Percentiles rank a stretch among this genome's conserved stretches.
Evolutionary conservation across 2,329 filamentous ascomycete genomes (phyloP).

Genomic region (Tetracladium maxilliforme): DNA sequence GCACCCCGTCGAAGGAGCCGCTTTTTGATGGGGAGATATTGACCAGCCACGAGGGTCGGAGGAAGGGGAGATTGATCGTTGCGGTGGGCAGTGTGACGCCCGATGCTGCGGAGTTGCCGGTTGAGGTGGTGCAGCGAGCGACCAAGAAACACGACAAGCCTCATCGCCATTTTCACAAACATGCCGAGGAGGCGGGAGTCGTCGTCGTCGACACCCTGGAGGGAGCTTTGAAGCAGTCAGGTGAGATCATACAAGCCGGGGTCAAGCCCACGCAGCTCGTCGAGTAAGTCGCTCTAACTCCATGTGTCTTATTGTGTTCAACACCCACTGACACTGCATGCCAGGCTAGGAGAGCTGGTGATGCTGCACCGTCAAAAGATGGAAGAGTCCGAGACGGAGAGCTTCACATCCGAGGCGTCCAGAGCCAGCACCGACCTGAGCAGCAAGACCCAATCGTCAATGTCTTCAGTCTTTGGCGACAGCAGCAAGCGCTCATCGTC

Average conservation of each 20-base stretch:
- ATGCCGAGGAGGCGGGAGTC: constrained; percentile 46
- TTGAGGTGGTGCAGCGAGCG: constrained; percentile 56
- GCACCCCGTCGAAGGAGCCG: constrained; percentile 60
- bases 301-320: too few species aligned
- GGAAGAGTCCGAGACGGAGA: too few species aligned
- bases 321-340: too few species aligned
- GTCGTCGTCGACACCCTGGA: constrained; percentile 66
- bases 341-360: constrained; percentile 76
- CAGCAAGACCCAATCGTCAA: constrained; percentile 20
- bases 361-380: too few species aligned
- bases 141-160: constrained; percentile 35
- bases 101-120: constrained; percentile 72
- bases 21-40: constrained; percentile 64
- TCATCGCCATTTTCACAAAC: constrained; percentile 54
- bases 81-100: constrained; percentile 57
- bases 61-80: constrained; percentile 57
- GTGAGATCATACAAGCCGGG: constrained; percentile 70
- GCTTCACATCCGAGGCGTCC: too few species aligned
- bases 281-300: too few species aligned
- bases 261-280: constrained; percentile 64
- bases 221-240: constrained; percentile 68
- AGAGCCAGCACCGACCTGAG: too few species aligned
- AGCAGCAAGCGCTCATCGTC: constrained; percentile 35
- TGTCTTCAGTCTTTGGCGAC: constrained; percentile 23
- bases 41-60: constrained; percentile 54